These are phyloP conservation scores for Calonectria pseudoturangicola DNA, from an alignment of 2,329 filamentous ascomycete genomes.

Conservation along the genomic window DNA sequence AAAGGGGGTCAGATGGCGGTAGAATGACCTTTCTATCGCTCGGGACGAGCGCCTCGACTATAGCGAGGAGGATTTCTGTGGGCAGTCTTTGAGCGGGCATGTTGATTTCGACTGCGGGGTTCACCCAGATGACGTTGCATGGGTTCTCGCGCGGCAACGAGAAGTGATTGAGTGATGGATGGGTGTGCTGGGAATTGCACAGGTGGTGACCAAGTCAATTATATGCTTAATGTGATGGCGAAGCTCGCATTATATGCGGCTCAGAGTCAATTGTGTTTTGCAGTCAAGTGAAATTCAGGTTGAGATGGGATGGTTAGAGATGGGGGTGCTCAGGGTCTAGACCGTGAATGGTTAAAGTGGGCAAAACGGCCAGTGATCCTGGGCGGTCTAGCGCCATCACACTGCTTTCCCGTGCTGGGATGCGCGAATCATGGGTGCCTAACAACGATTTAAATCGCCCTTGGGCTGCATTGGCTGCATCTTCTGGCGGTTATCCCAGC, in stretches of 20 bases:
- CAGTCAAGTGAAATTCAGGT: background rate
- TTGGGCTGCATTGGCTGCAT: background rate
- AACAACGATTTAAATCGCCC: background rate
- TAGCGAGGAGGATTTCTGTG: slow-evolving; percentile 40
- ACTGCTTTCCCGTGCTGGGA: background rate
- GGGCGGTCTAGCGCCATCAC: slow-evolving; percentile 1
- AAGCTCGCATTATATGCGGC: background rate
- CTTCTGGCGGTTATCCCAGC: no score
- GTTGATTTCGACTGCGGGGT: slow-evolving; percentile 21
- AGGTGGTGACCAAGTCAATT: no score
- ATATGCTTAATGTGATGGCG: background rate
- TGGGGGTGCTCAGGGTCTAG: background rate
- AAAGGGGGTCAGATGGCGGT: slow-evolving; percentile 17
- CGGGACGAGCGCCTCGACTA: slow-evolving; percentile 36
- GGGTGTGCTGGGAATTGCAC: no score
- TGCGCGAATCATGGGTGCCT: background rate
- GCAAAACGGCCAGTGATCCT: background rate
- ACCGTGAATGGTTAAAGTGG: background rate
- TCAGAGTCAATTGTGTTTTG: background rate
- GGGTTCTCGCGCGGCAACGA: slow-evolving; percentile 3
- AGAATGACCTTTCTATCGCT: slow-evolving; percentile 23
- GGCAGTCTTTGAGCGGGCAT: slow-evolving; percentile 6
- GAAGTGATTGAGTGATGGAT: background rate
- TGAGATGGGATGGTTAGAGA: background rate
- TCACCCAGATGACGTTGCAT: slow-evolving; percentile 15